phyloP scores from a whole-genome alignment of 495 filamentous ascomycete species.

The Neurospora terricola region DNA sequence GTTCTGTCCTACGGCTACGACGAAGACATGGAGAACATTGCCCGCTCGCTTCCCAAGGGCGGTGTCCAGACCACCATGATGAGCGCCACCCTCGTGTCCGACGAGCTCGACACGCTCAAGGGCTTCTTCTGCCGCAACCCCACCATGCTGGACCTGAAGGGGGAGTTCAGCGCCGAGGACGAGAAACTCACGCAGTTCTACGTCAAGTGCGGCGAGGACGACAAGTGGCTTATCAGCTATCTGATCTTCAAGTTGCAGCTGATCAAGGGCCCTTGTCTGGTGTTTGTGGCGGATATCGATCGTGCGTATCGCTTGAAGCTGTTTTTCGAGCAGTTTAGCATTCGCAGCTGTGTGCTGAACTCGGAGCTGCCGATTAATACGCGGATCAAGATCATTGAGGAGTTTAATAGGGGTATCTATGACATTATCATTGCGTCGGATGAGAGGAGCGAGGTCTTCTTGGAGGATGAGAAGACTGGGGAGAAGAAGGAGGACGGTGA shows the following conservation, averaged over 20 bases:
- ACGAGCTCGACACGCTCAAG: slow-evolving; percentile 79
- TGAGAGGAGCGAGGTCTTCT: slow-evolving; percentile 71
- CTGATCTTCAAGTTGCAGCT: slow-evolving; percentile 92
- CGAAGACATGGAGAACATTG: slow-evolving; percentile 70
- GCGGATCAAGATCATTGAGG: slow-evolving; percentile 85
- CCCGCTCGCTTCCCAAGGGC: slow-evolving; percentile 67
- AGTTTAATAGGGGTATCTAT: slow-evolving; percentile 74
- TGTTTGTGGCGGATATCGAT: slow-evolving; percentile 91
- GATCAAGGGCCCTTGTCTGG: slow-evolving; percentile 87
- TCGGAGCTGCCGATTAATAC: slow-evolving; percentile 90
- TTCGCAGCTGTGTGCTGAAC: slow-evolving; percentile 89
- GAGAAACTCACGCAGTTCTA: slow-evolving; percentile 75
- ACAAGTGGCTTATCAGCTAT: slow-evolving; percentile 90
- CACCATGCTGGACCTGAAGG: slow-evolving; percentile 62
- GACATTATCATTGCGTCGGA: slow-evolving; percentile 96
- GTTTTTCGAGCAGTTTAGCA: slow-evolving; percentile 93
- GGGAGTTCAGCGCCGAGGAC: slow-evolving; percentile 54
- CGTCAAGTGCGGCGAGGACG: slow-evolving; percentile 86
- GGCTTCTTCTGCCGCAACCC: slow-evolving; percentile 79
- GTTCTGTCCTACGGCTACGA: slow-evolving; percentile 93
- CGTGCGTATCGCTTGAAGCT: slow-evolving; percentile 90
- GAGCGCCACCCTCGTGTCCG: slow-evolving; percentile 84
- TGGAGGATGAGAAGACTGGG: slow-evolving; percentile 40
- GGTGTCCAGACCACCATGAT: slow-evolving; percentile 75
- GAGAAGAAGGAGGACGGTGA: slow-evolving; percentile 19